Conservation (phyloP, 78 protist genomes). For the Trichosphaerium sp. region DNA sequence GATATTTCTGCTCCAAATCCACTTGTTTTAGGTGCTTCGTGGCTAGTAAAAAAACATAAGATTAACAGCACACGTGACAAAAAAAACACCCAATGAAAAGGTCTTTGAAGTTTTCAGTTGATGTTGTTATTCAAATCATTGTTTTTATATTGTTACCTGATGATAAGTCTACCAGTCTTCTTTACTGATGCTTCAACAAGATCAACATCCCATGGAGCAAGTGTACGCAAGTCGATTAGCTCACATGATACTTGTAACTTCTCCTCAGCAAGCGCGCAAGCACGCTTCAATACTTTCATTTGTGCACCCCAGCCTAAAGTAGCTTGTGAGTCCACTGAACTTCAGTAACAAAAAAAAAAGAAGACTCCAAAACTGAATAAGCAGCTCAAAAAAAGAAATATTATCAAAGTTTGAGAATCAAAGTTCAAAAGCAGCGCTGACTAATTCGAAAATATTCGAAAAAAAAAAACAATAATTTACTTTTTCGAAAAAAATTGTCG, state of each 20-base stretch:
- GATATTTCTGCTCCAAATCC: slow-evolving; percentile 92
- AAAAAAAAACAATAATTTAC: too few species aligned
- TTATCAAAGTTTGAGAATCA: too few species aligned
- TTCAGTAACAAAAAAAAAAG: background rate
- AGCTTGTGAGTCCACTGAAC: too few species aligned
- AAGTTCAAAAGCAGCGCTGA: too few species aligned
- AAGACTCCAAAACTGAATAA: background rate
- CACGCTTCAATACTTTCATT: slow-evolving; percentile 48
- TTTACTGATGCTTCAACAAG: slow-evolving; percentile 59
- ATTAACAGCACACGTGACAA: too few species aligned
- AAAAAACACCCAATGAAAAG: too few species aligned
- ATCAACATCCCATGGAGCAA: slow-evolving; percentile 80
- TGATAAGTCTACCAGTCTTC: slow-evolving; percentile 73
- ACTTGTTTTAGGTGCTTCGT: slow-evolving; percentile 89
- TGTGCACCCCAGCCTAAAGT: slow-evolving; percentile 80
- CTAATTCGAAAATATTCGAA: background rate
- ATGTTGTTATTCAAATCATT: too few species aligned
- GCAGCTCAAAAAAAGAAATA: background rate
- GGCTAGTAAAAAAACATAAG: slow-evolving; percentile 57
- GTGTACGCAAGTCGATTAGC: slow-evolving; percentile 71
- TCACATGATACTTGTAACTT: slow-evolving; percentile 59
- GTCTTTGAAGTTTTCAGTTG: too few species aligned
- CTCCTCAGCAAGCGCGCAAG: slow-evolving; percentile 55
- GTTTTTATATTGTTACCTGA: too few species aligned
- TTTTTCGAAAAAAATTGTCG: background rate